A percentile compares a stretch with the other conserved stretches of the same genome.
Evolutionary conservation across 352 stramenopile genomes (phyloP).

Genomic region (Globisporangium viniferum): DNA sequence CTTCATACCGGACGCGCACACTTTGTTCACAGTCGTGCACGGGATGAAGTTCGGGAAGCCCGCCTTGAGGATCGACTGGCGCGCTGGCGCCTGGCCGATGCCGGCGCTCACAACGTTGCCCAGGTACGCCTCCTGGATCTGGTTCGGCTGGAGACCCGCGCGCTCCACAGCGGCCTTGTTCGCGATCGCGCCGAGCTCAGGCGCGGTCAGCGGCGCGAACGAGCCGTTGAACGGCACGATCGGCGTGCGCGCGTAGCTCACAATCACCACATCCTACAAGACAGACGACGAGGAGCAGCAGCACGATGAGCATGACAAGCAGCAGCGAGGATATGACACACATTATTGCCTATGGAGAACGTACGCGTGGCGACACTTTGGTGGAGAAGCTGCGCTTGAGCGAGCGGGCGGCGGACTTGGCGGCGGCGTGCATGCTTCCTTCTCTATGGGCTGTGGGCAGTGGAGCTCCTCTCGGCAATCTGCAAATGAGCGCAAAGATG

Average conservation of each 20-base stretch:
- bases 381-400: constrained; percentile 45
- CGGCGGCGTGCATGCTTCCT: constrained; percentile 23
- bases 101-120: constrained; percentile 97
- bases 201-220: constrained; percentile 84
- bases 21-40: constrained; percentile 99
- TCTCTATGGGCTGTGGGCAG: neutral
- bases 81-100: constrained; percentile 94
- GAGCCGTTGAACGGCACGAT: constrained; percentile 94
- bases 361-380: constrained; percentile 32
- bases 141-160: constrained; percentile 52
- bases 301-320: neutral
- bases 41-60: constrained; percentile 91
- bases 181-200: constrained; percentile 92
- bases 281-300: too few relatives aligned
- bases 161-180: constrained; percentile 85
- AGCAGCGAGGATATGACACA: neutral
- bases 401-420: constrained; percentile 23
- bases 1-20: constrained; percentile 97
- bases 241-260: constrained; percentile 94
- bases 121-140: constrained; percentile 96
- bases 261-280: constrained; percentile 90
- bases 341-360: neutral
- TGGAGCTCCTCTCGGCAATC: neutral
- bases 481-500: constrained; percentile 1
- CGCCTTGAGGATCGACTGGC: constrained; percentile 91